phyloP scores from a whole-genome alignment of 352 stramenopile genomes.

The Pseudoperonospora humuli region DNA sequence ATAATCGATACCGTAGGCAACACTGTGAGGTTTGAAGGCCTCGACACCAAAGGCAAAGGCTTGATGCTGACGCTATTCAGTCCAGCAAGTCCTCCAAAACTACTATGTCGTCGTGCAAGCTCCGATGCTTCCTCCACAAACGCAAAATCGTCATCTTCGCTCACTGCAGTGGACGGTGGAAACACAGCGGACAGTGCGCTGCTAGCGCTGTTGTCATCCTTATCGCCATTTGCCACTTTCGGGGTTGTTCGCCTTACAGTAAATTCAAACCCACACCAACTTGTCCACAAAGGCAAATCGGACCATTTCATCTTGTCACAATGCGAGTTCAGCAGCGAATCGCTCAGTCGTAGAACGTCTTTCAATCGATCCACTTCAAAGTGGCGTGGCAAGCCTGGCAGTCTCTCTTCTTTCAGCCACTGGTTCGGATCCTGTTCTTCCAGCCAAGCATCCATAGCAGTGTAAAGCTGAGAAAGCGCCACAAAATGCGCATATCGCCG shows the following conservation, averaged over 20 bases:
- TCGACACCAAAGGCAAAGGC: constrained; percentile 39
- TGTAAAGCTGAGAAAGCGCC: constrained; percentile 58
- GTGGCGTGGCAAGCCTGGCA: constrained; percentile 59
- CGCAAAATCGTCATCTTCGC: constrained; percentile 68
- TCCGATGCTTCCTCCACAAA: constrained; percentile 72
- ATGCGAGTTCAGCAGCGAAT: constrained; percentile 41
- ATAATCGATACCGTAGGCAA: constrained; percentile 48
- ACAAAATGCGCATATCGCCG: constrained; percentile 46
- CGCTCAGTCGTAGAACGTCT: constrained; percentile 63
- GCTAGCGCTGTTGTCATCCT: neutral
- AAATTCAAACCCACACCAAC: constrained; percentile 67
- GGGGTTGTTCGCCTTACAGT: constrained; percentile 22
- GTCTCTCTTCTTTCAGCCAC: constrained; percentile 67
- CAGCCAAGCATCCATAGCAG: constrained; percentile 82
- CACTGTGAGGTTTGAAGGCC: constrained; percentile 40
- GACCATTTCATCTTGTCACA: constrained; percentile 34
- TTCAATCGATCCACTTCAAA: constrained; percentile 64
- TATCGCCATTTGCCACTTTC: constrained; percentile 3
- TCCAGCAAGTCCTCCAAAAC: constrained; percentile 45
- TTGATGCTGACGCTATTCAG: constrained; percentile 28
- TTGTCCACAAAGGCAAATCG: constrained; percentile 50
- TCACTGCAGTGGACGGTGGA: constrained; percentile 13
- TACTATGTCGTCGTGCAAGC: constrained; percentile 48
- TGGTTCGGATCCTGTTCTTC: constrained; percentile 74
- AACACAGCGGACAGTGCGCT: constrained; percentile 1